These are phyloP conservation scores for Hemileccinum rubropunctum DNA, from an alignment of 768 basidiomycete species.

Conservation along the genomic window DNA sequence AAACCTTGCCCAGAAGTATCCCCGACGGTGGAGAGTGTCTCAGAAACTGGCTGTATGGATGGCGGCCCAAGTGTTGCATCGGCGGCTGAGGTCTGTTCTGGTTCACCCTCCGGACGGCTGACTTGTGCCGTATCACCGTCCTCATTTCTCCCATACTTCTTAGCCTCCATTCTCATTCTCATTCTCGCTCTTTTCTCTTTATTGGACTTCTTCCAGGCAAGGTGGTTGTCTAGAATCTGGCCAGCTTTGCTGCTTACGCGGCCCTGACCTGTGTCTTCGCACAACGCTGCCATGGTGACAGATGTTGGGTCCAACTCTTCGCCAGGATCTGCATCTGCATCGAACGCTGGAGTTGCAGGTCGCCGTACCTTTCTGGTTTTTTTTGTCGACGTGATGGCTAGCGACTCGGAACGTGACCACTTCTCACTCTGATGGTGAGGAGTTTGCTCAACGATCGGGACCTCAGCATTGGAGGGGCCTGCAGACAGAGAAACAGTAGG, in stretches of 20 bases:
- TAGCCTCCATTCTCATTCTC: constrained; percentile 63
- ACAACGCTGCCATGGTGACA: constrained; percentile 79
- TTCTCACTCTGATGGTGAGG: constrained; percentile 17
- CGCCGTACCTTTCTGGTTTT: constrained; percentile 39
- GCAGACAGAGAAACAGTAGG: neutral
- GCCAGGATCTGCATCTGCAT: constrained; percentile 61
- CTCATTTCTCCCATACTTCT: constrained; percentile 66
- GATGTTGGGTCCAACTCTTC: constrained; percentile 80
- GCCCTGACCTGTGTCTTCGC: constrained; percentile 75
- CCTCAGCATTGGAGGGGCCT: constrained; percentile 18
- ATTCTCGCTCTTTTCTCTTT: constrained; percentile 64
- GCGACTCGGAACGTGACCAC: constrained; percentile 17
- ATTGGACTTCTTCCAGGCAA: constrained; percentile 68
- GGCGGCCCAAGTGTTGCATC: constrained; percentile 6
- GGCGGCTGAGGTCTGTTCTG: constrained; percentile 4
- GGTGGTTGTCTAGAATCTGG: constrained; percentile 68
- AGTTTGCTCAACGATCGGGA: constrained; percentile 8
- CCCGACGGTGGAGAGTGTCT: constrained; percentile 18
- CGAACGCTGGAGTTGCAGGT: constrained; percentile 54
- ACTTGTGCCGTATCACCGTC: constrained; percentile 38
- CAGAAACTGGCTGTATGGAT: constrained; percentile 16
- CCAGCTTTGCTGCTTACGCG: constrained; percentile 75
- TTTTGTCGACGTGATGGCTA: constrained; percentile 21
- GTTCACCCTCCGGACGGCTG: constrained; percentile 8
- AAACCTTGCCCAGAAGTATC: constrained; percentile 61